These are phyloP conservation scores for Aegilops tauschii DNA, from an alignment of 176 grass and related monocot genomes.

Conservation along the genomic window DNA sequence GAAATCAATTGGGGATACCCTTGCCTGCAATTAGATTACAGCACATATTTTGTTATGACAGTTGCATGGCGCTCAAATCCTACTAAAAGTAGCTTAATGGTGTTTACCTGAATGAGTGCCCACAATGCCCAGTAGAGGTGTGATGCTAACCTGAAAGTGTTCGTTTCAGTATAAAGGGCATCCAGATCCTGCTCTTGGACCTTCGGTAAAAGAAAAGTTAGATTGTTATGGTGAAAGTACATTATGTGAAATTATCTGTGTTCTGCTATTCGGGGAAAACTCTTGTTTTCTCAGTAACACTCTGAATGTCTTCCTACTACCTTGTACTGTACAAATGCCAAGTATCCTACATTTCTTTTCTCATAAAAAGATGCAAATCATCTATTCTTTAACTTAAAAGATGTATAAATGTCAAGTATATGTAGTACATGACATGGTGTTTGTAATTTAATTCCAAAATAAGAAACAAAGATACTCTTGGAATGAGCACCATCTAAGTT, in stretches of 20 bases:
- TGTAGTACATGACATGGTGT: neutral
- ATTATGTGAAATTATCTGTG: neutral
- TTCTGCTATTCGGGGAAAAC: conserved; percentile 12
- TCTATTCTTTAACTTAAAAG: neutral
- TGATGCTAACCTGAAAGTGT: conserved; percentile 84
- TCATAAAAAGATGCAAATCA: conserved; percentile 10
- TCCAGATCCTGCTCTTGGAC: conserved; percentile 61
- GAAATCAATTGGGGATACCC: conserved; percentile 90
- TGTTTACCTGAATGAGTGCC: conserved; percentile 86
- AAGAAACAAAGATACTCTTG: neutral
- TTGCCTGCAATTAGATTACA: conserved; percentile 51
- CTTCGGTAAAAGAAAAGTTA: conserved; percentile 25
- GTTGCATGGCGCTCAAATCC: neutral
- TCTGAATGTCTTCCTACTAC: neutral
- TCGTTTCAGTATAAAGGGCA: conserved; percentile 77
- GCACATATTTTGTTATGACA: neutral
- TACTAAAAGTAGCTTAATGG: neutral
- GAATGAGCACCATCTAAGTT: neutral
- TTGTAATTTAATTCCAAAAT: neutral
- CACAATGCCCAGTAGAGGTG: conserved; percentile 93
- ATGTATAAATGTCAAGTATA: conserved; percentile 2
- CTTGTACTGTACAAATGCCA: neutral
- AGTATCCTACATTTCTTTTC: neutral
- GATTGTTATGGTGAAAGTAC: neutral
- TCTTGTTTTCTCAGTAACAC: neutral